phyloP scores from a whole-genome alignment of 495 filamentous ascomycete genomes.

The Tuber melanosporum region DNA sequence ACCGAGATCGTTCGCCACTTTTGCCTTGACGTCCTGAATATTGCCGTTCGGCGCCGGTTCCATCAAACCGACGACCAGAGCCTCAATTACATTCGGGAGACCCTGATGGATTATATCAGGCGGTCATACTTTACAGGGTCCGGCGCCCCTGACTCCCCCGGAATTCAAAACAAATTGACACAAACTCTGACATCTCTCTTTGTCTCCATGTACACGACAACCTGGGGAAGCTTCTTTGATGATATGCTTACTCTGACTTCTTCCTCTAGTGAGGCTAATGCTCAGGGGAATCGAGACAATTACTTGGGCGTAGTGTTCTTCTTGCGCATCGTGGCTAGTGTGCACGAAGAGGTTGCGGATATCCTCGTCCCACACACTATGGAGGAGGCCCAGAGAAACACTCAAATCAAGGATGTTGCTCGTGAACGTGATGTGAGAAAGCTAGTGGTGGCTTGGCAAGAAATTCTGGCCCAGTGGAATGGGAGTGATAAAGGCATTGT shows the following conservation, averaged over 20 bases:
- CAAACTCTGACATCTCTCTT: constrained; percentile 93
- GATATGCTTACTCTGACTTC: constrained; percentile 69
- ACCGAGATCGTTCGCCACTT: constrained; percentile 81
- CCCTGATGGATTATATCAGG: constrained; percentile 67
- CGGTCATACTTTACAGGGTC: constrained; percentile 59
- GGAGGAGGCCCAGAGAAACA: constrained; percentile 69
- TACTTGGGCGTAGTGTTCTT: constrained; percentile 72
- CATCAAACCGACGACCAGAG: constrained; percentile 62
- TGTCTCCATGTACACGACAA: constrained; percentile 68
- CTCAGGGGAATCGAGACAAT: constrained; percentile 53
- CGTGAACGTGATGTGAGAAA: constrained; percentile 76
- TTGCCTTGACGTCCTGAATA: constrained; percentile 84
- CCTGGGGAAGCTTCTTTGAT: constrained; percentile 82
- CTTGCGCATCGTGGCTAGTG: constrained; percentile 72
- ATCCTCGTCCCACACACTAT: constrained; percentile 68
- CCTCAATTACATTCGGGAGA: constrained; percentile 64
- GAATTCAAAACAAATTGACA: constrained; percentile 92
- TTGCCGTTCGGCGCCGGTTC: constrained; percentile 62
- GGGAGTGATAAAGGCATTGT: constrained; percentile 66
- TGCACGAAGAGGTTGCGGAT: constrained; percentile 98
- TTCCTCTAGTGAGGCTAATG: constrained; percentile 48
- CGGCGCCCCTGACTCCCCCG: constrained; percentile 56
- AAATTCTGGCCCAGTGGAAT: constrained; percentile 75
- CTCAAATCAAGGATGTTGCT: constrained; percentile 79
- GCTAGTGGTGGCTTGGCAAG: constrained; percentile 81